Evolutionary conservation across 75 land plant species (phyloP), one percentile per base, ranked within the genome.

Genomic region (Azolla pinnata): DNA sequence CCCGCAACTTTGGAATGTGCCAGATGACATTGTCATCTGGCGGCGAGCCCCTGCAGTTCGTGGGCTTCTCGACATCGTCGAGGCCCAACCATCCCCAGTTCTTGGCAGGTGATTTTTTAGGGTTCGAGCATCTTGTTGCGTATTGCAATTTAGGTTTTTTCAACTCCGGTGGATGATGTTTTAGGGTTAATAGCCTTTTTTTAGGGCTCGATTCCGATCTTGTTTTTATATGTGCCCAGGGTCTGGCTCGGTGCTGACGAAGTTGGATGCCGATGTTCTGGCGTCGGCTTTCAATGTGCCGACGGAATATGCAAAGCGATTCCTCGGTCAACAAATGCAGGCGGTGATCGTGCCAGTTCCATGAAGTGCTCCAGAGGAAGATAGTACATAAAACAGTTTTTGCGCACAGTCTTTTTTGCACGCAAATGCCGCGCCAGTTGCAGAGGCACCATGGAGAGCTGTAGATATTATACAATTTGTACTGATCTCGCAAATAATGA

Each of bases 1-100:
- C 90, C 0, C 71, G 71, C 18, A 75, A 80, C 69, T 86, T 72
- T 61, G 81, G 86, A 2, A 81, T 86, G 76, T 86, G 86, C 67
- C 90, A 86, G 35, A 73, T 86, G 17, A n/a, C n/a, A n/a, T n/a
- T n/a, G n/a, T 83, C 90, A 18, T 69, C 83, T 1, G 32, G 72
- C 35, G 33, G 60, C 4, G 86, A 81, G 7, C 76, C 76, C 16
- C 19, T 86, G 32, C 81, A 80, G 77, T 78, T 86, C 75, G 75
- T 86, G 54, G 86, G 90, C 24, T 86, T 86, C 86, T 80, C 81
- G 19, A 80, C 86, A 26, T 83, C 86, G 9, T 25, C 86, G 10
- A 46, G 63, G 21, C 46, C 44, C 34, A 86, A 80, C 67, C 63
- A 55, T 48, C 90, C 90, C 0, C 86, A 80, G 65, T 86, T 86